Base-by-base conservation (phyloP, 164 flowering plant genomes). In the Nelumbo lutea region DNA sequence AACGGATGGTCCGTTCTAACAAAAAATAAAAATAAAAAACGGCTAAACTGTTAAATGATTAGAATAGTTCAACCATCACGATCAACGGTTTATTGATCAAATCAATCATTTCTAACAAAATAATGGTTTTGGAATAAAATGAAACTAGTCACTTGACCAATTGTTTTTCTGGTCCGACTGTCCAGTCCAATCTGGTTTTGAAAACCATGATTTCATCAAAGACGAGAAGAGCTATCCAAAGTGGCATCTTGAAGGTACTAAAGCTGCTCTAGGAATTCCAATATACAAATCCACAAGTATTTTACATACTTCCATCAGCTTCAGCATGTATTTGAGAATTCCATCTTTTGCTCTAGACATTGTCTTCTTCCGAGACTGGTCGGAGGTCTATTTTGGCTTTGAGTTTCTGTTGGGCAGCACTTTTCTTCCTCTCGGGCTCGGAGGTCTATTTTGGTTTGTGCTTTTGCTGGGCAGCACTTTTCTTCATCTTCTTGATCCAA, bases 261-360 rank as follows among this genome's bases (percentile, higher is more conserved):
- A 53, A 87, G 87, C 43, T 59, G 66, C 80, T 79, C 60, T 79
- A 83, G 1, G 82, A 75, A 62, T 73, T 84, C 0, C 84, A 83
- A 69, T 85, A 85, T 48, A 85, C 86, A 69, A 85, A 85, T 2
- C 88, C 88, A 42, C 91, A 84, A 8, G 87, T 87, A 27, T 27
- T 75, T 85, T 82, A 78, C 91, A 87, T 5, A 87, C 90, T 62
- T 87, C 90, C 90, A 87, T 87, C 39, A 87, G 80, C 79, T 87
- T 87, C 76, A 87, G 46, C 90, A 87, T 87, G 70, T 87, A 87
- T 75, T 87, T 87, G 13, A 87, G 79, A 42, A 87, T 87, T 65
- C 90, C 90, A 73, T 87, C 90, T 68, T 87, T 88, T 1, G 90
- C 90, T 62, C 90, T 76, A 1, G 90, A 85, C 90, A 87, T 82